Percentiles rank a stretch among this genome's conserved stretches.
phyloP scores from a whole-genome alignment of 2,329 filamentous ascomycete species.

The Cryphonectria japonica region DNA sequence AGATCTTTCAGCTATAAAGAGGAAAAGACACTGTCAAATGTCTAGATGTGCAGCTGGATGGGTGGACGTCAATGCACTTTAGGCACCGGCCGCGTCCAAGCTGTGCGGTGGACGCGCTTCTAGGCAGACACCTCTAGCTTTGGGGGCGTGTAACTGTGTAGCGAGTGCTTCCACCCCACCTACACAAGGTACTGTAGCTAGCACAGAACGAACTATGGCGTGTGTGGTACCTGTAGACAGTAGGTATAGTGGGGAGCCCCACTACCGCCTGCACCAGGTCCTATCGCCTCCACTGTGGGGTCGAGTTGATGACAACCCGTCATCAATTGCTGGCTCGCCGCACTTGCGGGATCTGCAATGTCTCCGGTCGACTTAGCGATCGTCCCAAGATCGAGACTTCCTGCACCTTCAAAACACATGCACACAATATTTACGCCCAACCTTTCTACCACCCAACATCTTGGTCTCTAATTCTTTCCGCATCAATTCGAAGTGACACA shows the following conservation, averaged over 20 bases:
- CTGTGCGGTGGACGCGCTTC: conserved; percentile 21
- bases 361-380: conserved; percentile 13
- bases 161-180: not conserved
- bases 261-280: not conserved
- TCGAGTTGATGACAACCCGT: conserved; percentile 24
- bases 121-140: conserved; percentile 24
- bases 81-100: conserved; percentile 25
- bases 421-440: conserved; percentile 2
- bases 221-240: not conserved
- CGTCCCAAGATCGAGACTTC: conserved; percentile 8
- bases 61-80: not conserved
- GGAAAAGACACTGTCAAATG: no score
- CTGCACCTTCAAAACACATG: not conserved
- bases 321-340: conserved; percentile 25
- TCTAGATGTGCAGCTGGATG: not conserved
- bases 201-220: not conserved
- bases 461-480: no score
- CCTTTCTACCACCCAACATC: not conserved
- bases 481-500: not conserved
- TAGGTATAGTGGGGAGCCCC: not conserved
- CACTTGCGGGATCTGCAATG: conserved; percentile 21
- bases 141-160: not conserved
- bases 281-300: conserved; percentile 23
- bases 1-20: not conserved
- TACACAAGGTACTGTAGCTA: not conserved